Evolutionary conservation across 2,329 filamentous ascomycete genomes (phyloP), one percentile per base, ranked within the genome.

Genomic region (Albifimbria verrucaria): DNA sequence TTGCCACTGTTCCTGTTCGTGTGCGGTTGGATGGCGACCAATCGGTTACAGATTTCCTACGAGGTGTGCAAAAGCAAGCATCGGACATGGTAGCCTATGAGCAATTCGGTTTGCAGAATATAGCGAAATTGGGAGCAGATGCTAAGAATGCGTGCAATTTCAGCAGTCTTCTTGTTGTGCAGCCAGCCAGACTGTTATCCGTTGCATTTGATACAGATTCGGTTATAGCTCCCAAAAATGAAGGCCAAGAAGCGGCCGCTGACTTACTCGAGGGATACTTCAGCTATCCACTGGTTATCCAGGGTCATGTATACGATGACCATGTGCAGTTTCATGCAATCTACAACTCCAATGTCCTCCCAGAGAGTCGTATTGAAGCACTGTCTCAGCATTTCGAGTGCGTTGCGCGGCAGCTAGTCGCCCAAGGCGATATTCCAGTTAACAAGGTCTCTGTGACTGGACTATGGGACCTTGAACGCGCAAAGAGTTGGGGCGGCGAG

Each of bases 1-100:
- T 72, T 22, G 60, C 64, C 12, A 68, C 66, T 3, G 55, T 71
- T 1, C 68, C 68, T 2, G 45, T 67, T 1, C 25, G 46, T 9
- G n/a, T 48, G 9, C 15, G 26, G 3, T 18, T 48, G 4, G 20
- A 32, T 11, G 18, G 7, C 7, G 12, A 18, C 9, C 24, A 20
- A 21, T 4, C 46, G 15, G 46, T 48, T 4, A 4, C n/a, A 2
- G 24, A 17, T 20, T 36, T 36, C 26, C 46, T 48, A 7, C 25
- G 21, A 10, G 10, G 25, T 20, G 25, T 48, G 5, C 46, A 48
- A 17, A 36, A 48, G 9, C 46, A 48, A 22, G 46, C 24, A 2
- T n/a, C 21, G 21, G 46, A 48, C 9, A 48, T 48, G 46, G 26
- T 48, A 15, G 4, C 46, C 24, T 48, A 32, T 26, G 46, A 48